Evolutionary conservation across 1,139 yeast species (phyloP).

Genomic region (Candida tetrigidarum): DNA sequence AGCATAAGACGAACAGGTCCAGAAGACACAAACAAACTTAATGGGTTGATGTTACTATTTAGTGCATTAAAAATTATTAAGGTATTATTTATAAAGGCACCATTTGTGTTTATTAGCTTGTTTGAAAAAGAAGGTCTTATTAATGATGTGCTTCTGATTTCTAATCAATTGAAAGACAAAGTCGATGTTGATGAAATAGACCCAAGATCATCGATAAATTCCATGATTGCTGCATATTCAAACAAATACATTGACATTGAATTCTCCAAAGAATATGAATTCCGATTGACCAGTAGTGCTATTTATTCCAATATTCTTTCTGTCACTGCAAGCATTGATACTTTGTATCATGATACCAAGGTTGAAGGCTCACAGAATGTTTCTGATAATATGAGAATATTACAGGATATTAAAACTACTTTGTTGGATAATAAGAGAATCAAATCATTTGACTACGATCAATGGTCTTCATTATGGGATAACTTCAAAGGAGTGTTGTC

Average conservation of each 20-base stretch:
- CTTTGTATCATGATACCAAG: constrained; percentile 22
- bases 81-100: constrained; percentile 44
- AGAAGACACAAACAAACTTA: constrained; percentile 19
- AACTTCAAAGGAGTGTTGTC: constrained; percentile 37
- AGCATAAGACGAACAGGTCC: constrained; percentile 9
- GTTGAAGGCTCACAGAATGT: constrained; percentile 15
- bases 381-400: constrained; percentile 23
- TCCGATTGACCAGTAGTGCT: constrained; percentile 23
- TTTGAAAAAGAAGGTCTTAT: constrained; percentile 78
- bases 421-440: constrained; percentile 18
- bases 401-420: constrained; percentile 21
- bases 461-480: constrained; percentile 55
- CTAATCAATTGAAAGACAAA: constrained; percentile 19
- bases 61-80: constrained; percentile 47
- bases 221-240: constrained; percentile 20
- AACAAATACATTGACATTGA: constrained; percentile 39
- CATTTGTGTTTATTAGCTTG: constrained; percentile 45
- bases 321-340: constrained; percentile 26
- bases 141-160: constrained; percentile 47
- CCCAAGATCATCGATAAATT: constrained; percentile 11
- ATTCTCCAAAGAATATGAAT: constrained; percentile 34
- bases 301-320: constrained; percentile 24
- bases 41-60: constrained; percentile 46
- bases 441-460: constrained; percentile 25
- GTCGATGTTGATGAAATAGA: constrained; percentile 14